Conservation (phyloP, 352 stramenopile genomes). For the Globisporangium abappressorium region DNA sequence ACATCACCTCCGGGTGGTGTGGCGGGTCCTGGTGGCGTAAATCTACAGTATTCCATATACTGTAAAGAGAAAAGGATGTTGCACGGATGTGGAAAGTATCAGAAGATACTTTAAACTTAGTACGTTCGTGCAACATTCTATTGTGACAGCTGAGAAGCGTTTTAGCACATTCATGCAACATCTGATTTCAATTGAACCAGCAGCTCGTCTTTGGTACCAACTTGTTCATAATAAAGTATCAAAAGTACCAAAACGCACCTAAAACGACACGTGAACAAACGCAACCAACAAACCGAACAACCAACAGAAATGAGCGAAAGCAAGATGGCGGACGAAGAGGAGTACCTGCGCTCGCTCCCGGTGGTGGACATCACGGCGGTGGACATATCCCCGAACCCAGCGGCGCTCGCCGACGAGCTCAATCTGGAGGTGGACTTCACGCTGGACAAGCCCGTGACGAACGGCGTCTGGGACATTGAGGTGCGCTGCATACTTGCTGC, state of each 20-base stretch:
- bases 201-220: too few relatives aligned
- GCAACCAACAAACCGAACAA: constrained; percentile 1
- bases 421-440: constrained; percentile 82
- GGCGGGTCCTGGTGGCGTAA: too few relatives aligned
- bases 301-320: constrained; percentile 65
- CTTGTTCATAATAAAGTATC: too few relatives aligned
- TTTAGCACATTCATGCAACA: not conserved
- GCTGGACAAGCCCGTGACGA: constrained; percentile 54
- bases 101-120: too few relatives aligned
- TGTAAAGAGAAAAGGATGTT: too few relatives aligned
- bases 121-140: not conserved
- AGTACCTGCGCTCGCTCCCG: constrained; percentile 46
- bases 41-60: too few relatives aligned
- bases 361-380: constrained; percentile 68
- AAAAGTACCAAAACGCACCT: not conserved
- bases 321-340: constrained; percentile 43
- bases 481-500: constrained; percentile 24
- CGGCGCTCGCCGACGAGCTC: constrained; percentile 66
- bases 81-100: too few relatives aligned
- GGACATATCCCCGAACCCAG: constrained; percentile 82
- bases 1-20: too few relatives aligned
- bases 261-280: not conserved
- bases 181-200: not conserved
- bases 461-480: constrained; percentile 78
- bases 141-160: not conserved